Conservation (phyloP, 1,284 basidiomycete genomes). For the Fomitopsis schrenkii region DNA sequence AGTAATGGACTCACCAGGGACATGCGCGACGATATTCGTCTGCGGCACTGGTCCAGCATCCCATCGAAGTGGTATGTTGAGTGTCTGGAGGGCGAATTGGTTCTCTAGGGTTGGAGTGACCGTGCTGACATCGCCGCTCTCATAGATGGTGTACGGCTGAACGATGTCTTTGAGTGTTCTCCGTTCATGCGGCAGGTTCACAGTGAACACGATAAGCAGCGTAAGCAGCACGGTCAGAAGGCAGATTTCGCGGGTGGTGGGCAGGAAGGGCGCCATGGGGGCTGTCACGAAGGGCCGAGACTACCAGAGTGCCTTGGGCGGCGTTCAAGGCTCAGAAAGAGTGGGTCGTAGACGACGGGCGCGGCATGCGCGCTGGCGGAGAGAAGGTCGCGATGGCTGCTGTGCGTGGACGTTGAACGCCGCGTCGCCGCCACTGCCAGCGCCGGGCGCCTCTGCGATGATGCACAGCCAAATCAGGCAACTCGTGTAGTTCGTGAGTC, state of each 20-base stretch:
- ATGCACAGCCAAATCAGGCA: neutral
- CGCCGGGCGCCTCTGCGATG: neutral
- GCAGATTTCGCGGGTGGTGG: slow-evolving; percentile 42
- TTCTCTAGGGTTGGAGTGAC: slow-evolving; percentile 20
- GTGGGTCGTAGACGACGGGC: neutral
- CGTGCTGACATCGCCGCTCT: slow-evolving; percentile 15
- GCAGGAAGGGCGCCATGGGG: slow-evolving; percentile 26
- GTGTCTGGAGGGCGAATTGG: slow-evolving; percentile 24
- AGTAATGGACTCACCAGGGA: slow-evolving; percentile 42
- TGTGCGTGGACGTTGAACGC: neutral
- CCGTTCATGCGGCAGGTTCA: slow-evolving; percentile 16
- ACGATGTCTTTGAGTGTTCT: slow-evolving; percentile 18
- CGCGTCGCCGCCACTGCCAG: neutral
- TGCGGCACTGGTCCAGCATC: slow-evolving; percentile 42
- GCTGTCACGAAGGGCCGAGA: neutral
- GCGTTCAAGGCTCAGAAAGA: neutral
- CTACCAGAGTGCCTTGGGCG: neutral
- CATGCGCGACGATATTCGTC: slow-evolving; percentile 57
- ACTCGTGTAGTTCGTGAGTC: neutral
- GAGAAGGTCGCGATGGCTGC: neutral
- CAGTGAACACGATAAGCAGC: slow-evolving; percentile 39
- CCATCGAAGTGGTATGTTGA: slow-evolving; percentile 28
- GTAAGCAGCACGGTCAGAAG: slow-evolving; percentile 45
- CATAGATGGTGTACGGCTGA: slow-evolving; percentile 10
- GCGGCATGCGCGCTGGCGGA: neutral